phyloP scores from a whole-genome alignment of 116 monocot species.

The Dioscorea cayenensis region DNA sequence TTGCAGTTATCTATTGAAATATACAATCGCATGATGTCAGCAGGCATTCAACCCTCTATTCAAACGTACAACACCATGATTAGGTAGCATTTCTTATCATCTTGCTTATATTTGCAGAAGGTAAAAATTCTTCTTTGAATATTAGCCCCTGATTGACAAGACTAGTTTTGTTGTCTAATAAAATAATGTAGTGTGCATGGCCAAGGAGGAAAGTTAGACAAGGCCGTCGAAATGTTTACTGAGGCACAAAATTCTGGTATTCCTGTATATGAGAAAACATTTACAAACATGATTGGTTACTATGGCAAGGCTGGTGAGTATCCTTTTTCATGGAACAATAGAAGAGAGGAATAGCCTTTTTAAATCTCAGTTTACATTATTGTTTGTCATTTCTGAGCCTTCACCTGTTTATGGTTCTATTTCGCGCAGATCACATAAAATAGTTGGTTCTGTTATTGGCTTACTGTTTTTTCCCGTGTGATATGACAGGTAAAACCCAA shows the following conservation, averaged over 20 bases:
- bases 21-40: slow-evolving; percentile 76
- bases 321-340: background rate
- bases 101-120: slow-evolving; percentile 1
- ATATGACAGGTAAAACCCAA: slow-evolving; percentile 51
- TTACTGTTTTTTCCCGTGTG: slow-evolving; percentile 2
- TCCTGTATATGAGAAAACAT: slow-evolving; percentile 74
- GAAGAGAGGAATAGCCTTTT: background rate
- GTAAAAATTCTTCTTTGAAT: background rate
- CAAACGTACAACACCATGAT: slow-evolving; percentile 97
- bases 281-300: slow-evolving; percentile 87
- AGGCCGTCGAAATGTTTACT: slow-evolving; percentile 82
- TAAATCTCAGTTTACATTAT: background rate
- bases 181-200: slow-evolving; percentile 83
- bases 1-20: slow-evolving; percentile 56
- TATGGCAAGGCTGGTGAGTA: slow-evolving; percentile 83
- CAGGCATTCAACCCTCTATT: slow-evolving; percentile 61
- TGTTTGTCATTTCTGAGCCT: background rate
- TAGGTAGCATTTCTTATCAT: slow-evolving; percentile 34
- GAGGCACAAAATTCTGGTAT: slow-evolving; percentile 46
- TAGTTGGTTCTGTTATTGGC: background rate
- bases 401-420: background rate
- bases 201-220: slow-evolving; percentile 78
- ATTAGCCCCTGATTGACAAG: background rate
- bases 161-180: background rate
- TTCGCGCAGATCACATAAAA: background rate